Base-by-base conservation (phyloP, 2,329 filamentous ascomycete genomes). In the Aspergillus puulaauensis region DNA sequence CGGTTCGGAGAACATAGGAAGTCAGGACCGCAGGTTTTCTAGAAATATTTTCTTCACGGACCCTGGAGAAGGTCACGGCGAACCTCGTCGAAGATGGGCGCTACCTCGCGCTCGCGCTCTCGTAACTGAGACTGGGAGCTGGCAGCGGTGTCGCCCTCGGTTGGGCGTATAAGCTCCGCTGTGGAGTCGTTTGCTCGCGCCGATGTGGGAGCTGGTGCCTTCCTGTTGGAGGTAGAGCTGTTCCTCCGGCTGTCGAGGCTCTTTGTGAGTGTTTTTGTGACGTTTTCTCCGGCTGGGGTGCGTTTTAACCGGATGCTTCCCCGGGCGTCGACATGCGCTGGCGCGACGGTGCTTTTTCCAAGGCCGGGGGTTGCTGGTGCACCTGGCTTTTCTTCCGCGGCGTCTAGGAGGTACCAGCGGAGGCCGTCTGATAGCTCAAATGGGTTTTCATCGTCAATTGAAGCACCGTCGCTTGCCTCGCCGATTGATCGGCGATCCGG, bases 381-480 rank as follows among this genome's bases (percentile, higher is more conserved):
- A 1, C 90, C 90, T 0, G 91, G 86, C 70, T 96, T 97, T 75
- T 99, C 95, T 75, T 99, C 95, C 2, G 86, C 83, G 0, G 95
- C 95, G 70, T 99, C 93, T 37, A 99, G 88, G 6, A 99, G 83
- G 75, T 97, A 98, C 95, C 95, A 99, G 35, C 93, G 87, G 48
- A 99, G 79, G 3, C 95, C 95, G 68, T 99, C 95, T 0, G 92
- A 96, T 12, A 99, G 82, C 67, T 97, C 93, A 73, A 99, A 99
- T 0, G 95, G 95, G 69, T 99, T 99, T 64, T 98, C 95, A 62
- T 96, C 92, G 63, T 96, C 91, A 19, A 85, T 76, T 1, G 83
- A 86, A 6, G 79, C 74, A 17, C 77, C 82, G 58, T 84, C 84
- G 62, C 83, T 86, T 2, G 70, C 70, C 45, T 82, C 81, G 15